Conservation (phyloP, 495 filamentous ascomycete genomes). For the Aspergillus nidulans region DNA sequence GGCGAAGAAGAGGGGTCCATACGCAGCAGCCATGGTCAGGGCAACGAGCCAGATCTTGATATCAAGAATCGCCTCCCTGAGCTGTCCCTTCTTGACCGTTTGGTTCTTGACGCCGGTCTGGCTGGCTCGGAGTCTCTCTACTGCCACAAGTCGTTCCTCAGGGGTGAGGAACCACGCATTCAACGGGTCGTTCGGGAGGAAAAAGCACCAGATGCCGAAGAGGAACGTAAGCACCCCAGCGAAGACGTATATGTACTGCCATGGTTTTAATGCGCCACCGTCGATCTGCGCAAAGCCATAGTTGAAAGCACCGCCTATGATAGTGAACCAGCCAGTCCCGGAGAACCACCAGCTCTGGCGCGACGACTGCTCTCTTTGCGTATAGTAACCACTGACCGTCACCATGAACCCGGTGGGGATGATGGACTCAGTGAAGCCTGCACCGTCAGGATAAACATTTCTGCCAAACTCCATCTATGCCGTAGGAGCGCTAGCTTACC, state of each 20-base stretch:
- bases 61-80: conserved; percentile 46
- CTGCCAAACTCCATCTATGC: no score
- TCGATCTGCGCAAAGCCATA: conserved; percentile 67
- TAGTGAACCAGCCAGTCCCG: conserved; percentile 60
- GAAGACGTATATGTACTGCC: conserved; percentile 69
- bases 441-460: conserved; percentile 2
- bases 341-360: conserved; percentile 70
- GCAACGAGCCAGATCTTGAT: conserved; percentile 50
- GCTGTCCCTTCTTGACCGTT: conserved; percentile 45
- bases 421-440: conserved; percentile 61
- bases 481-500: conserved; percentile 19
- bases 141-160: conserved; percentile 48
- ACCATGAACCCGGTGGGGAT: conserved; percentile 68
- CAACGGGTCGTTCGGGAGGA: conserved; percentile 49
- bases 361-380: conserved; percentile 61
- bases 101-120: conserved; percentile 52
- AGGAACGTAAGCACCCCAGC: conserved; percentile 60
- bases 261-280: conserved; percentile 48
- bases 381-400: conserved; percentile 62
- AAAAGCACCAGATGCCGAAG: conserved; percentile 60
- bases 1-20: no score
- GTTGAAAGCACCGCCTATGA: conserved; percentile 62
- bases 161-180: conserved; percentile 50
- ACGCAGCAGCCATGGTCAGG: conserved; percentile 56
- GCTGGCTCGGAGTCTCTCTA: conserved; percentile 48